Evolutionary conservation across 2,329 filamentous ascomycete genomes (phyloP).

Genomic region (Ploettnerulaceae sp.): DNA sequence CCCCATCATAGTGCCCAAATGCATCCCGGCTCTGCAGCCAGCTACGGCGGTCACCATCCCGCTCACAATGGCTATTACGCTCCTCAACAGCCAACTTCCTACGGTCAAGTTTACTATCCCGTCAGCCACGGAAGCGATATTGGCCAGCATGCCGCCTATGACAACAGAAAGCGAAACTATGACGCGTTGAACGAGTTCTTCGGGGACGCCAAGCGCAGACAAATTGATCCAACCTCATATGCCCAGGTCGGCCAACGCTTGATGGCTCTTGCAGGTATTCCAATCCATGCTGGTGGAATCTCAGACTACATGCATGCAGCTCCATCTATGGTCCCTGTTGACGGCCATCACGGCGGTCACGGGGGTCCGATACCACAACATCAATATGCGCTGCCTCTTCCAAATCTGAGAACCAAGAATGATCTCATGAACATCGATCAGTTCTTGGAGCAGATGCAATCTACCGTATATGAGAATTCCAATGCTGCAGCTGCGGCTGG

Average conservation of each 20-base stretch:
- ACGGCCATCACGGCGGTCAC: conserved; percentile 40
- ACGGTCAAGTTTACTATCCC: conserved; percentile 77
- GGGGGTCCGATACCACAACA: conserved; percentile 64
- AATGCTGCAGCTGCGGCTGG: conserved; percentile 74
- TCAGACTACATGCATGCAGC: conserved; percentile 52
- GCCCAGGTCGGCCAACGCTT: conserved; percentile 85
- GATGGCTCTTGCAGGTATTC: conserved; percentile 70
- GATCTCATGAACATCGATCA: conserved; percentile 92
- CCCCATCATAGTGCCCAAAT: conserved; percentile 60
- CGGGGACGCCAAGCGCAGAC: conserved; percentile 83
- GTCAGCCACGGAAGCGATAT: conserved; percentile 61
- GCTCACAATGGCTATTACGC: conserved; percentile 48
- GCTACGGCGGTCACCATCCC: conserved; percentile 52
- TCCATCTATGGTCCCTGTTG: conserved; percentile 52
- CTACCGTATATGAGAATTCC: conserved; percentile 90
- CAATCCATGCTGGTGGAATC: conserved; percentile 50
- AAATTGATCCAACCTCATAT: conserved; percentile 86
- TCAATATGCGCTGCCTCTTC: conserved; percentile 80
- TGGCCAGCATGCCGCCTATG: conserved; percentile 57
- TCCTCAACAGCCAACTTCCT: conserved; percentile 48
- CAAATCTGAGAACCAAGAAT: conserved; percentile 85
- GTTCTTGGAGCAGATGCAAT: conserved; percentile 92
- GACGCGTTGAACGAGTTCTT: conserved; percentile 94
- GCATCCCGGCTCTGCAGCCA: conserved; percentile 47
- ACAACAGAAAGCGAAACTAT: conserved; percentile 76